Conservation (phyloP, 2,329 filamentous ascomycete genomes). For the Penicillium sp. region DNA sequence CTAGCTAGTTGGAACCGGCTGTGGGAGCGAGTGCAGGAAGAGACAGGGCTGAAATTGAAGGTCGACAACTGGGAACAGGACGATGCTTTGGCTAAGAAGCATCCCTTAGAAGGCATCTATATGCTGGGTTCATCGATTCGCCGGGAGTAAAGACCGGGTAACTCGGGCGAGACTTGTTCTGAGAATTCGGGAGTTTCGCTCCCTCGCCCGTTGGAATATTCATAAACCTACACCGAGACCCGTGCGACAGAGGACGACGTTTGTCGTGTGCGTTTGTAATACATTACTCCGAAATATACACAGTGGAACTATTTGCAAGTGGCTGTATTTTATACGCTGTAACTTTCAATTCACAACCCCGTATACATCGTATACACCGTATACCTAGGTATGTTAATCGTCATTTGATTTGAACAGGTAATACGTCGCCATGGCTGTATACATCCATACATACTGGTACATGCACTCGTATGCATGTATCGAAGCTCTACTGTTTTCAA, state of each 20-base stretch:
- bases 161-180: not conserved
- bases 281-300: not conserved
- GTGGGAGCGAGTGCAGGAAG: conserved; percentile 1
- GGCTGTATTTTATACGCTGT: not conserved
- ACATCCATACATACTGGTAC: no score
- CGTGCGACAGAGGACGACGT: no score
- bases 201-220: no score
- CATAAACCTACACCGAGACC: no score
- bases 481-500: no score
- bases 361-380: no score
- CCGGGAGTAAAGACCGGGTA: not conserved
- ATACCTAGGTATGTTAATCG: no score
- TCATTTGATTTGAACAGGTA: not conserved
- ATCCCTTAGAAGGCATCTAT: conserved; percentile 3
- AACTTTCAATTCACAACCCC: not conserved
- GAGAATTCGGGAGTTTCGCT: no score
- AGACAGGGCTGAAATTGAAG: not conserved
- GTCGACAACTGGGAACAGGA: conserved; percentile 5
- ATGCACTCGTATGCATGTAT: no score
- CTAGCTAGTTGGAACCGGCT: conserved; percentile 3
- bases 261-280: not conserved
- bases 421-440: not conserved
- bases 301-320: not conserved
- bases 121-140: conserved; percentile 5
- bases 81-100: conserved; percentile 2